These are phyloP conservation scores for Calonectria leucothoes DNA, from an alignment of 2,329 filamentous ascomycete species.

Conservation along the genomic window DNA sequence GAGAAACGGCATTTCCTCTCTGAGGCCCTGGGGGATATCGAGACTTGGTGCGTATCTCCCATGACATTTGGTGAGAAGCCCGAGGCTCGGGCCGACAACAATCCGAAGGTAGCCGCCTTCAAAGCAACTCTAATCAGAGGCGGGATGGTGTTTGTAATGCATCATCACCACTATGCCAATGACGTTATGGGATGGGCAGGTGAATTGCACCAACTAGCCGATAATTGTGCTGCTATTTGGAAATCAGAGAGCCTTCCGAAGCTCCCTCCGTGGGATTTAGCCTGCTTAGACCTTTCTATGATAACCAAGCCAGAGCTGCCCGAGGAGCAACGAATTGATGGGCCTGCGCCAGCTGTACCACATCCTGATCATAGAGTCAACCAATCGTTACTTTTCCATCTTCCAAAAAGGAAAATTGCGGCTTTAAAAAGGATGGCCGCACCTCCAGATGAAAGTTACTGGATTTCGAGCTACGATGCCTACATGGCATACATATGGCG, in stretches of 20 bases:
- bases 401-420: constrained; percentile 18
- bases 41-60: not conserved
- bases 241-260: not conserved
- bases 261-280: not conserved
- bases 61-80: not conserved
- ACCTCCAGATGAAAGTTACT: constrained; percentile 28
- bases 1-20: not conserved
- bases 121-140: not conserved
- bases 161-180: not conserved
- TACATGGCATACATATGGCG: constrained; percentile 56
- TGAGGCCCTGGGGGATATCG: not conserved
- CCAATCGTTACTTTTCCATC: constrained; percentile 19
- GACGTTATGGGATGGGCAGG: not conserved
- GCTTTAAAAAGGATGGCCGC: constrained; percentile 20
- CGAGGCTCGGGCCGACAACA: not conserved
- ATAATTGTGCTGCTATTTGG: not conserved
- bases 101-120: not conserved
- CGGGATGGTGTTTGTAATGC: not conserved
- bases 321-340: constrained; percentile 7
- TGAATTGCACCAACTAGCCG: not conserved
- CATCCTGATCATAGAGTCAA: not conserved
- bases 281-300: not conserved
- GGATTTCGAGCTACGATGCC: constrained; percentile 59
- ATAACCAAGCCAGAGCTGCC: not conserved
- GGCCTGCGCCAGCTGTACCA: not conserved